Conservation (phyloP, 2,329 filamentous ascomycete genomes). For the Aureobasidium sp. region DNA sequence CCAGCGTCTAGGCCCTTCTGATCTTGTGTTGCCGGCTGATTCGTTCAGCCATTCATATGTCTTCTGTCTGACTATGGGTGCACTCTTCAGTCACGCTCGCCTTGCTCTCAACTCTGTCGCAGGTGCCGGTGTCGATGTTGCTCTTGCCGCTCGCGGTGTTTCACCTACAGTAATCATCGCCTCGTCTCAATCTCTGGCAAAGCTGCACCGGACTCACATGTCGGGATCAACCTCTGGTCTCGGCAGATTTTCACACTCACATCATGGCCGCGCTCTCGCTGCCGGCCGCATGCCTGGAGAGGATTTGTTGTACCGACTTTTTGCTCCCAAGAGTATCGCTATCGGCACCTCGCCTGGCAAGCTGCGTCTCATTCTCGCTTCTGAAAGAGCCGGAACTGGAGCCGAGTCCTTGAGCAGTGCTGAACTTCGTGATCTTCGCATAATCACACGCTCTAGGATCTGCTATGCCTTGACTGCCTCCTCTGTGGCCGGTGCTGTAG, state of each 20-base stretch:
- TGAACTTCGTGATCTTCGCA: conserved; percentile 69
- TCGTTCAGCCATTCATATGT: conserved; percentile 72
- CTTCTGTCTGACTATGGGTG: conserved; percentile 68
- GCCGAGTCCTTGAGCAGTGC: conserved; percentile 50
- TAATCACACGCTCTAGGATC: conserved; percentile 70
- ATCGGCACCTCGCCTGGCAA: conserved; percentile 57
- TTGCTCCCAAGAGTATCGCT: conserved; percentile 48
- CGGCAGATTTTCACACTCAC: conserved; percentile 59
- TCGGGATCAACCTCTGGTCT: conserved; percentile 48
- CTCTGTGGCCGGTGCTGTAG: conserved; percentile 78
- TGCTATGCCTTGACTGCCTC: conserved; percentile 81
- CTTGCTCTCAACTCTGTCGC: conserved; percentile 85
- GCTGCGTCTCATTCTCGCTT: conserved; percentile 71
- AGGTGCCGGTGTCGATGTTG: conserved; percentile 60
- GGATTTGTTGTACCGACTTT: conserved; percentile 53
- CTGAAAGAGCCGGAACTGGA: conserved; percentile 60
- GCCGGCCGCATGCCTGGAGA: conserved; percentile 65
- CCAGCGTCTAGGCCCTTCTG: conserved; percentile 63
- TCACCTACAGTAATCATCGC: conserved; percentile 76
- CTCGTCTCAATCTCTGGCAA: conserved; percentile 62
- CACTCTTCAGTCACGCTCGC: conserved; percentile 75
- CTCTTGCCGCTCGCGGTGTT: conserved; percentile 57
- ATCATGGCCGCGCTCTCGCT: conserved; percentile 61
- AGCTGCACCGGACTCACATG: conserved; percentile 55
- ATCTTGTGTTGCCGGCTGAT: conserved; percentile 79